Conservation (phyloP, 805 yeast species). For the Debaryomyces tyrocola region DNA sequence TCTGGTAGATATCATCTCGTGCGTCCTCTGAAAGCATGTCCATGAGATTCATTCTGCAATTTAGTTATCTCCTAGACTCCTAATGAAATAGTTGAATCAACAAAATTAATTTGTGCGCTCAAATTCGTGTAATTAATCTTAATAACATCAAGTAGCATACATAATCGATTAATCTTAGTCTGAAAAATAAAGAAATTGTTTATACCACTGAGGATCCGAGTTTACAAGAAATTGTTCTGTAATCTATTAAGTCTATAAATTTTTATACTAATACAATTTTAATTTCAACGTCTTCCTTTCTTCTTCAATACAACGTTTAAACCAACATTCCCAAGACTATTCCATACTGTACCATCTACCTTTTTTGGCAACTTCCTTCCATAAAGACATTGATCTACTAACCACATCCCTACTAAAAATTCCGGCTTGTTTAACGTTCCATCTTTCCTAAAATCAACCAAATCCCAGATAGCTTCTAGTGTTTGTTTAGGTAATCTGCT, state of each 20-base stretch:
- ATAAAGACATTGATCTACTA: slow-evolving; percentile 92
- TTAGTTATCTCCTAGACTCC: background rate
- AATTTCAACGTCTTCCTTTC: slow-evolving; percentile 20
- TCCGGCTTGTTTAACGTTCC: slow-evolving; percentile 79
- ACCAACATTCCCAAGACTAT: slow-evolving; percentile 60
- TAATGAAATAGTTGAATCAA: too few relatives aligned
- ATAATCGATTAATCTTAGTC: too few relatives aligned
- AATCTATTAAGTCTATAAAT: background rate
- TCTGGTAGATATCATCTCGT: slow-evolving; percentile 18
- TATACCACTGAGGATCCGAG: too few relatives aligned
- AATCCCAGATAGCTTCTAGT: slow-evolving; percentile 60
- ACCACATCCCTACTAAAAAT: slow-evolving; percentile 96
- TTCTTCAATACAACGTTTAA: slow-evolving; percentile 38
- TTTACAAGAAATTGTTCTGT: too few relatives aligned
- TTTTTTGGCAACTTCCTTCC: slow-evolving; percentile 84
- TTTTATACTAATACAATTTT: background rate
- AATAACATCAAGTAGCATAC: too few relatives aligned
- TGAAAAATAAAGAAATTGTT: too few relatives aligned
- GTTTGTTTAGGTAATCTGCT: slow-evolving; percentile 68
- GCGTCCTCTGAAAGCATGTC: slow-evolving; percentile 39
- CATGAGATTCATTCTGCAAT: slow-evolving; percentile 34
- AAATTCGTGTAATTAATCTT: too few relatives aligned
- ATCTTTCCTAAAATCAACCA: slow-evolving; percentile 65
- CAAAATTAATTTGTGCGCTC: too few relatives aligned
- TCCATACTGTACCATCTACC: slow-evolving; percentile 75